Evolutionary conservation across 257 asterid genomes (phyloP), one percentile per base, ranked within the genome.

Genomic region (Fraxinus quadrangulata): DNA sequence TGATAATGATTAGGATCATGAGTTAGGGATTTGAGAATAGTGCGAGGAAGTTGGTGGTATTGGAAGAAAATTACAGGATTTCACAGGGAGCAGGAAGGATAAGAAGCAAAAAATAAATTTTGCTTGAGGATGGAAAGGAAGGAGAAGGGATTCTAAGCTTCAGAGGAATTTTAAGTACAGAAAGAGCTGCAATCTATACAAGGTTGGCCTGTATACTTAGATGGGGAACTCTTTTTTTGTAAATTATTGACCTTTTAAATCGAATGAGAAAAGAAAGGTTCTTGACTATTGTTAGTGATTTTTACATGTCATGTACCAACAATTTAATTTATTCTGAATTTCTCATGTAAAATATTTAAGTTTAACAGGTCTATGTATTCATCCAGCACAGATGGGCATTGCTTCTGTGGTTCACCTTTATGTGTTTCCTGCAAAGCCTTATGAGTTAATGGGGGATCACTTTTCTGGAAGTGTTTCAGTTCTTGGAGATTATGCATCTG

Each of bases 381-480:
- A 84, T 92, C 98, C 98, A 93, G 99, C 82, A 85, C 99, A 96
- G 99, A 96, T 96, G 99, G 97, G 97, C 81, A 76, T 96, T 65
- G 98, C 98, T 87, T 88, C 99, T 45, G 85, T 80, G 80, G 97
- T 88, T 82, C 99, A 96, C 85, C 94, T 96, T 54, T 93, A 90
- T 81, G 99, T 93, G 77, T 96, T 96, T 89, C 99, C 99, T n/a
- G 97, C 97, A 85, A 96, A 90, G 82, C 97, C 98, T 24, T 96
- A 96, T 70, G 97, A 92, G 87, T 85, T 89, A 81, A 92, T 93
- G 97, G 98, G 92, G 80, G 99, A 96, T 74, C 87, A 81, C 70
- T 84, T 89, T 80, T 81, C 91, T 77, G 99, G 99, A 82, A 88
- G 82, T 76, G 91, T 93, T 81, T 88, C 98, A 66, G 97, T 96